Evolutionary conservation across 345 rosid genomes (phyloP).

Genomic region (Cardamine resedifolia): DNA sequence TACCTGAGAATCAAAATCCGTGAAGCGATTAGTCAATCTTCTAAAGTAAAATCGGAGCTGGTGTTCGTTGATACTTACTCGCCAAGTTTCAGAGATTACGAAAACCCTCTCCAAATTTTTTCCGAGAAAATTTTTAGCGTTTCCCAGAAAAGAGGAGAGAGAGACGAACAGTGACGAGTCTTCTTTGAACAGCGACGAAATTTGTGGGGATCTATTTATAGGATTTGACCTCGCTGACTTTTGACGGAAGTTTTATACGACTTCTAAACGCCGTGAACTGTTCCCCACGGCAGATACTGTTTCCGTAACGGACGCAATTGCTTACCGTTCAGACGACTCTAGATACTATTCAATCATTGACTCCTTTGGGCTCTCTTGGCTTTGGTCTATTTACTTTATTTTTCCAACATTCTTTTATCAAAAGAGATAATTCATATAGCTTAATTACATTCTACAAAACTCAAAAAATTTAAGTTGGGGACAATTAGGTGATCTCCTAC

Average conservation of each 20-base stretch:
- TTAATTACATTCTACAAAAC: background rate
- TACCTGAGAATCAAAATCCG: slow-evolving; percentile 23
- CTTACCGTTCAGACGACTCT: slow-evolving; percentile 16
- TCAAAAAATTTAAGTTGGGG: background rate
- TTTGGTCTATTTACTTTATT: background rate
- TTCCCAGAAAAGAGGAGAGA: background rate
- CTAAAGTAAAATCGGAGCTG: background rate
- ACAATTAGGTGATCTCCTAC: background rate
- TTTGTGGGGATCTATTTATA: slow-evolving; percentile 14
- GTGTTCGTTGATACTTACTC: background rate
- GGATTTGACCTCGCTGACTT: slow-evolving; percentile 5
- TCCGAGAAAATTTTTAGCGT: slow-evolving; percentile 13
- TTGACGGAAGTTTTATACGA: slow-evolving; percentile 23
- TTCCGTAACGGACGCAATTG: slow-evolving; percentile 32
- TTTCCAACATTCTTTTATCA: background rate
- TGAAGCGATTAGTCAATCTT: slow-evolving; percentile 2
- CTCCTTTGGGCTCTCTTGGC: background rate
- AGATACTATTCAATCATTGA: too few relatives aligned
- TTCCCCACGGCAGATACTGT: slow-evolving; percentile 12
- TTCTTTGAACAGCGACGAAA: slow-evolving; percentile 33
- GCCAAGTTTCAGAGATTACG: slow-evolving; percentile 23
- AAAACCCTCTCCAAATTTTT: background rate
- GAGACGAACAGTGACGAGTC: slow-evolving; percentile 26
- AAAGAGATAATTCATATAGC: background rate
- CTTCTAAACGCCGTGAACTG: slow-evolving; percentile 32